These are phyloP conservation scores for Tolypocladium album DNA, from an alignment of 2,329 filamentous ascomycete species.

Conservation along the genomic window DNA sequence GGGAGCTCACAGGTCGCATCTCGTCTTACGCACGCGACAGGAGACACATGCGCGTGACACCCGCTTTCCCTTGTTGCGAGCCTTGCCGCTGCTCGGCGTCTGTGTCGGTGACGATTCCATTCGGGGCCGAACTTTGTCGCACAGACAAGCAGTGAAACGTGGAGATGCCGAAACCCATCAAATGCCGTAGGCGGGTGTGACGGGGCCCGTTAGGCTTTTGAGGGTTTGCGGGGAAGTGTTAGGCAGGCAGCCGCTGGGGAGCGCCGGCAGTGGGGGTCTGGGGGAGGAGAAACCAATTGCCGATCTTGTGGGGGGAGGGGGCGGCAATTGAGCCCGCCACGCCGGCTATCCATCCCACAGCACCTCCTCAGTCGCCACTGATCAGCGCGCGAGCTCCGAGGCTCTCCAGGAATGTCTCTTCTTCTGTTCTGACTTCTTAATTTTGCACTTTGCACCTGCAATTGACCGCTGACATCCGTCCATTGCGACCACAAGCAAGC, in stretches of 20 bases:
- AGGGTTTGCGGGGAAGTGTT: neutral
- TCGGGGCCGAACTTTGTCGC: neutral
- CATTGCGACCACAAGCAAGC: neutral
- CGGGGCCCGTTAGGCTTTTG: conserved; percentile 1
- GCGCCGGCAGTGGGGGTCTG: too few relatives aligned
- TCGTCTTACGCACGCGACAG: conserved; percentile 19
- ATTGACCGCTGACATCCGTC: neutral
- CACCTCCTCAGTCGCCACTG: neutral
- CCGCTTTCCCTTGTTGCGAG: conserved; percentile 13
- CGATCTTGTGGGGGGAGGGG: neutral
- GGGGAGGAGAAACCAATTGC: neutral
- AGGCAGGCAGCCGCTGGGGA: too few relatives aligned
- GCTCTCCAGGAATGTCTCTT: neutral
- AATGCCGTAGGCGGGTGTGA: conserved; percentile 1
- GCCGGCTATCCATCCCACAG: neutral
- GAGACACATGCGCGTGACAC: conserved; percentile 20
- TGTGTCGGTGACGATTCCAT: conserved; percentile 6
- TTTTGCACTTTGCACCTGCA: neutral
- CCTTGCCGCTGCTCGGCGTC: conserved; percentile 7
- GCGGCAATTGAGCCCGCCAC: neutral
- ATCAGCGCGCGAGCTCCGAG: neutral
- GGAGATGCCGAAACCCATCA: neutral
- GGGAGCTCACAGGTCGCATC: conserved; percentile 19
- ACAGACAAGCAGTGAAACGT: neutral
- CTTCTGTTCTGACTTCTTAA: neutral